Evolutionary conservation across 257 asterid genomes (phyloP).

Genomic region (Capsicum chinense): DNA sequence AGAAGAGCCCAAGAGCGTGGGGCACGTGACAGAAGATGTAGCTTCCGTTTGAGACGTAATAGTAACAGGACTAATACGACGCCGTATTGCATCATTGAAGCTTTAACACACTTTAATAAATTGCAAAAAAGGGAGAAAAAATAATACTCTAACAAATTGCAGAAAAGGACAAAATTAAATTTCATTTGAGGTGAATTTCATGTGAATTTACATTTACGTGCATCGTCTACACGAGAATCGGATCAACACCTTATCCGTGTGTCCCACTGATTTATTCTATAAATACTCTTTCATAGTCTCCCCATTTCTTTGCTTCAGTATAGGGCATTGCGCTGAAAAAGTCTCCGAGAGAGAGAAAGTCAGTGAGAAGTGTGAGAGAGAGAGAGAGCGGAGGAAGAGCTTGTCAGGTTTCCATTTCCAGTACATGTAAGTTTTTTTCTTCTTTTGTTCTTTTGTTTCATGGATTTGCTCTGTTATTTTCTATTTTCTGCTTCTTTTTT

Average conservation of each 20-base stretch:
- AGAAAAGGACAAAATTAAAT: slow-evolving; percentile 29
- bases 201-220: slow-evolving; percentile 36
- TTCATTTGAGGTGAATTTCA: slow-evolving; percentile 48
- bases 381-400: slow-evolving; percentile 37
- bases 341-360: neutral
- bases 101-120: neutral
- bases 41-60: neutral
- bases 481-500: no score
- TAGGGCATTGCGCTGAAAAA: neutral
- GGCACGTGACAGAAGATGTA: slow-evolving; percentile 27
- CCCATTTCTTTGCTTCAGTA: slow-evolving; percentile 31
- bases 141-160: neutral
- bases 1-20: neutral
- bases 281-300: slow-evolving; percentile 47
- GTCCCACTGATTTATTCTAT: slow-evolving; percentile 42
- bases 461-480: neutral
- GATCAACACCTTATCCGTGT: slow-evolving; percentile 47
- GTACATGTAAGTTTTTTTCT: slow-evolving; percentile 45
- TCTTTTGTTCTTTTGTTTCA: neutral
- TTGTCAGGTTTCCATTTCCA: slow-evolving; percentile 35
- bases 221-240: slow-evolving; percentile 51
- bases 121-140: neutral
- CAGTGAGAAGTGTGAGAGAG: neutral
- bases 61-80: neutral
- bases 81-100: neutral